Evolutionary conservation across 2,329 filamentous ascomycete species (phyloP).

Genomic region (Cryphonectria radicalis): DNA sequence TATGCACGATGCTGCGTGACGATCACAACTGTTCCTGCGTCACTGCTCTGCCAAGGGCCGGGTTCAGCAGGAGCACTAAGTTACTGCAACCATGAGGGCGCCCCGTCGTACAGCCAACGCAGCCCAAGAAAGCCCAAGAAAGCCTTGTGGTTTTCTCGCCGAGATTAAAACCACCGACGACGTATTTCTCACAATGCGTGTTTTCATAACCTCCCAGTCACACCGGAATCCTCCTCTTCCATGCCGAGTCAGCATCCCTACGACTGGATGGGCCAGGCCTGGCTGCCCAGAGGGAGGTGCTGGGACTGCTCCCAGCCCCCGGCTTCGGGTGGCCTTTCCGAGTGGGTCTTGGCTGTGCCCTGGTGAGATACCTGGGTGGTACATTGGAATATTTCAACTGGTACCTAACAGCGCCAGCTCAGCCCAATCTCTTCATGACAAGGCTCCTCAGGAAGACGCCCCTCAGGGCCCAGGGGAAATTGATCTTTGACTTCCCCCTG

Average conservation of each 20-base stretch:
- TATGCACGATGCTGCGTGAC: not conserved
- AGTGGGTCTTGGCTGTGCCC: slow-evolving; percentile 19
- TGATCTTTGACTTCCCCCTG: slow-evolving; percentile 8
- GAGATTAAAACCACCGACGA: not conserved
- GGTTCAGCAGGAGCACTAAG: not conserved
- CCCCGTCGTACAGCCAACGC: not conserved
- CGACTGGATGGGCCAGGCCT: not conserved
- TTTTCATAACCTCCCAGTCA: not conserved
- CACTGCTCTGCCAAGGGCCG: slow-evolving; percentile 1
- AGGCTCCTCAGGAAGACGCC: not conserved
- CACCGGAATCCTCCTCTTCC: not conserved
- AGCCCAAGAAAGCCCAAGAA: not conserved
- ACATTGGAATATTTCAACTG: not conserved
- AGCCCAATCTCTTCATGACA: slow-evolving; percentile 1
- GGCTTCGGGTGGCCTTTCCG: slow-evolving; percentile 29
- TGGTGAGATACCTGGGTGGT: slow-evolving; percentile 10
- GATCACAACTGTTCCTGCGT: slow-evolving; percentile 13
- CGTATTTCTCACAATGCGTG: not conserved
- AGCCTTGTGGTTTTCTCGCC: not conserved
- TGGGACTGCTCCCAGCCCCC: slow-evolving; percentile 30
- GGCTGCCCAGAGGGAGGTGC: slow-evolving; percentile 15
- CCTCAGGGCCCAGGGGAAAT: slow-evolving; percentile 9
- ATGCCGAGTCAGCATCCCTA: slow-evolving; percentile 9
- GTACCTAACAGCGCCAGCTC: slow-evolving; percentile 9
- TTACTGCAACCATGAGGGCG: not conserved